phyloP scores from a whole-genome alignment of 2,329 filamentous ascomycete species.

The Colletotrichum gigasporum region DNA sequence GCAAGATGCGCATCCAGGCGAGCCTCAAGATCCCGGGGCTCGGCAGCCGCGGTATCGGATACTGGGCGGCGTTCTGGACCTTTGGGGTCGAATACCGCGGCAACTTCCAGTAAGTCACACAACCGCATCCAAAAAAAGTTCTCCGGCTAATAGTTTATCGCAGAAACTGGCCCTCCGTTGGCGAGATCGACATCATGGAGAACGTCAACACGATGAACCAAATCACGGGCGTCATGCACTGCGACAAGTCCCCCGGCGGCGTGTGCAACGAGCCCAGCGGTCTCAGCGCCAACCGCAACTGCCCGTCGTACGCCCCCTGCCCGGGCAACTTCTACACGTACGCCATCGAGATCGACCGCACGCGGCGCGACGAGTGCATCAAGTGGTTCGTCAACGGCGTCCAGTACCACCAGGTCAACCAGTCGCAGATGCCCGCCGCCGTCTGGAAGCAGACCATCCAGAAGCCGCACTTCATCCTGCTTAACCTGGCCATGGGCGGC shows the following conservation, averaged over 20 bases:
- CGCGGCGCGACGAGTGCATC: conserved; percentile 49
- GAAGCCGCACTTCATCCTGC: conserved; percentile 43
- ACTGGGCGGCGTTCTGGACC: conserved; percentile 59
- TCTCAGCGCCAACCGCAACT: conserved; percentile 35
- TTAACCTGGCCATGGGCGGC: conserved; percentile 51
- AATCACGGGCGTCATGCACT: conserved; percentile 61
- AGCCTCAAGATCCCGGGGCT: conserved; percentile 44
- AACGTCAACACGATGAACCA: conserved; percentile 70
- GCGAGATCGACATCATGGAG: conserved; percentile 68
- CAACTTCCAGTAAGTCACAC: conserved; percentile 42
- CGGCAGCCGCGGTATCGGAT: conserved; percentile 39
- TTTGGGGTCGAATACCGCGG: conserved; percentile 49
- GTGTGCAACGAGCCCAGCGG: conserved; percentile 62
- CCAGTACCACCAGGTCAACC: conserved; percentile 51
- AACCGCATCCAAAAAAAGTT: conserved; percentile 57
- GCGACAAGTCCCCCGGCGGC: conserved; percentile 53
- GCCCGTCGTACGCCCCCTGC: not conserved
- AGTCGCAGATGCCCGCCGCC: conserved; percentile 36
- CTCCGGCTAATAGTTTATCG: conserved; percentile 54
- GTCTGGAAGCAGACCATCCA: conserved; percentile 43
- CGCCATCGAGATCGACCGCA: conserved; percentile 44
- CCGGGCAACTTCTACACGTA: conserved; percentile 39
- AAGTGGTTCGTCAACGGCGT: conserved; percentile 59
- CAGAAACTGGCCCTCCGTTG: conserved; percentile 48
- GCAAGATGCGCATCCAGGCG: conserved; percentile 47